These are phyloP conservation scores for Chrysochromulina tobinii DNA, from an alignment of 78 protist genomes.

Conservation along the genomic window DNA sequence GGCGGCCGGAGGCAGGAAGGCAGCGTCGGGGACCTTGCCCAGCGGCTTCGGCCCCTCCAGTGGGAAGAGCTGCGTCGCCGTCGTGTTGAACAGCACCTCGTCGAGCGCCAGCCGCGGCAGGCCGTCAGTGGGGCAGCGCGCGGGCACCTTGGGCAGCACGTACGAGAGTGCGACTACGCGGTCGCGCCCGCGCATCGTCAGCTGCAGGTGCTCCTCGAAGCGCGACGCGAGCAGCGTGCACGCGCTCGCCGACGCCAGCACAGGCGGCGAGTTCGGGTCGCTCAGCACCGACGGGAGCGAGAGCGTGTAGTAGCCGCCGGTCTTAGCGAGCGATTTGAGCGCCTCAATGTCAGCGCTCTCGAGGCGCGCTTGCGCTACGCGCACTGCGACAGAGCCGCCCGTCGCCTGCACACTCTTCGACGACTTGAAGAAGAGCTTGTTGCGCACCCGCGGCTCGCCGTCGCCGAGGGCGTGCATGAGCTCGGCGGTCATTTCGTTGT, in stretches of 20 bases:
- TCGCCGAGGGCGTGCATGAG: too few species aligned
- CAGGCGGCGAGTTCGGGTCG: background rate
- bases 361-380: background rate
- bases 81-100: background rate
- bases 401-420: background rate
- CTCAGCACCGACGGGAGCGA: background rate
- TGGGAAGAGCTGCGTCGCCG: background rate
- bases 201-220: background rate
- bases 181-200: background rate
- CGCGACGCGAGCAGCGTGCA: background rate
- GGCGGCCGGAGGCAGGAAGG: background rate
- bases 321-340: background rate
- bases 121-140: background rate
- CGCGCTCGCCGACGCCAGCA: background rate
- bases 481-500: too few species aligned
- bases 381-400: background rate
- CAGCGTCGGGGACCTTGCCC: background rate
- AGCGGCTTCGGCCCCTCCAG: background rate
- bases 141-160: background rate
- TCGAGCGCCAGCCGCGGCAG: background rate
- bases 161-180: background rate
- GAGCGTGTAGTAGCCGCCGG: conserved; percentile 1
- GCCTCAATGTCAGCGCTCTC: background rate
- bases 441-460: too few species aligned
- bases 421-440: background rate